phyloP scores from a whole-genome alignment of 441 rosid species.

The Heliophila coronopifolia region DNA sequence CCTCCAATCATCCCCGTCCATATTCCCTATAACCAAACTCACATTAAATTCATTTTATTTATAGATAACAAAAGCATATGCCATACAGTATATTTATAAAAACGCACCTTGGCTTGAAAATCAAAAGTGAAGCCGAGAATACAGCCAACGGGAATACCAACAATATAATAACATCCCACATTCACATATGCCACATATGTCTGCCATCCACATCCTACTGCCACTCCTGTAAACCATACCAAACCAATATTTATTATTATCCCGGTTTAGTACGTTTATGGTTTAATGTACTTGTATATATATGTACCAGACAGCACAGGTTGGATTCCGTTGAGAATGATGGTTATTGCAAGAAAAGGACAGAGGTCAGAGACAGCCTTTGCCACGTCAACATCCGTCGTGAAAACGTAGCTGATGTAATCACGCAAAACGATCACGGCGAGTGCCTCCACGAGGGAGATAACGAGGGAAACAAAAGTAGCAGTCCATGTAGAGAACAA shows the following conservation, averaged over 20 bases:
- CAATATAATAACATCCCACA: conserved; percentile 53
- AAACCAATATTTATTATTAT: background rate
- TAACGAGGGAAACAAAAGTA: conserved; percentile 30
- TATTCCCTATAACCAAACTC: conserved; percentile 43
- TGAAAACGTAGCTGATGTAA: conserved; percentile 57
- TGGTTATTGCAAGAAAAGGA: conserved; percentile 69
- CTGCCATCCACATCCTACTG: conserved; percentile 94
- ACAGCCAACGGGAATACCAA: conserved; percentile 83
- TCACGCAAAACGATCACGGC: conserved; percentile 42
- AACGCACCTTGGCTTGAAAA: conserved; percentile 39
- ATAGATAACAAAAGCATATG: background rate
- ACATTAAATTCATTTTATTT: background rate
- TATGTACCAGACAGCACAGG: conserved; percentile 73
- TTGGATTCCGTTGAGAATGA: conserved; percentile 73
- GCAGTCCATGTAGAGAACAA: conserved; percentile 41
- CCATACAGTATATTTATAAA: background rate
- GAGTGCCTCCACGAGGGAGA: conserved; percentile 29
- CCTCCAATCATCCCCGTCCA: conserved; percentile 76
- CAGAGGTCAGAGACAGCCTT: conserved; percentile 51
- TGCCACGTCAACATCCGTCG: conserved; percentile 48
- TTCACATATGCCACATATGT: conserved; percentile 78
- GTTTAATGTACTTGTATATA: too few species aligned
- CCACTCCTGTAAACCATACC: conserved; percentile 24
- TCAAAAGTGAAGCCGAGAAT: conserved; percentile 62
- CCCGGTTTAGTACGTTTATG: background rate